phyloP scores from a whole-genome alignment of 352 stramenopile species.

The Phytophthora pinifolia region DNA sequence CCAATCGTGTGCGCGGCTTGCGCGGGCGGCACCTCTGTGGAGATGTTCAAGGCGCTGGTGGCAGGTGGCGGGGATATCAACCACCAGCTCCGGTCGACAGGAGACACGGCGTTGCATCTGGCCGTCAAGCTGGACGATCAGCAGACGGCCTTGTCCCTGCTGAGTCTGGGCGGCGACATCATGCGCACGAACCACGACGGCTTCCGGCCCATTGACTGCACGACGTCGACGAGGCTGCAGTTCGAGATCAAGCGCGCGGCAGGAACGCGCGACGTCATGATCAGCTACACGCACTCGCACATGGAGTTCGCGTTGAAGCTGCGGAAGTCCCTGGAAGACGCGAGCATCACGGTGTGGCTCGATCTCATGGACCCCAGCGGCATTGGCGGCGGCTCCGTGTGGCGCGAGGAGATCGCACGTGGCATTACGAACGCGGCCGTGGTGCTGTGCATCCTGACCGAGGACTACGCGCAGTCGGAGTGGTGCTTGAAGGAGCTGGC shows the following conservation, averaged over 20 bases:
- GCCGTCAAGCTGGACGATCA: constrained; percentile 82
- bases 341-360: constrained; percentile 80
- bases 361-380: constrained; percentile 86
- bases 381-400: constrained; percentile 73
- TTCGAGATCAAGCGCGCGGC: constrained; percentile 79
- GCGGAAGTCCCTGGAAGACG: constrained; percentile 61
- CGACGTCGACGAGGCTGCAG: constrained; percentile 69
- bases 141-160: constrained; percentile 63
- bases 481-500: constrained; percentile 83
- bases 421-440: constrained; percentile 72
- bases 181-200: constrained; percentile 74
- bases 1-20: constrained; percentile 75
- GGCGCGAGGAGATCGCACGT: constrained; percentile 79
- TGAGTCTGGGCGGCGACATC: constrained; percentile 76
- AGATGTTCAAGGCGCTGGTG: constrained; percentile 79
- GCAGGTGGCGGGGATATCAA: constrained; percentile 71
- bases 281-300: constrained; percentile 87
- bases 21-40: constrained; percentile 55
- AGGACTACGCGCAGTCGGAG: constrained; percentile 75
- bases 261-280: constrained; percentile 80
- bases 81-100: constrained; percentile 59
- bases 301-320: constrained; percentile 77
- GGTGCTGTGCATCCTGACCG: constrained; percentile 76
- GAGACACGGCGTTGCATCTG: constrained; percentile 75
- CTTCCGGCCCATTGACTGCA: constrained; percentile 69